Conservation (phyloP, 371 early-diverging fungal species). For the Capniomyces stellatus region DNA sequence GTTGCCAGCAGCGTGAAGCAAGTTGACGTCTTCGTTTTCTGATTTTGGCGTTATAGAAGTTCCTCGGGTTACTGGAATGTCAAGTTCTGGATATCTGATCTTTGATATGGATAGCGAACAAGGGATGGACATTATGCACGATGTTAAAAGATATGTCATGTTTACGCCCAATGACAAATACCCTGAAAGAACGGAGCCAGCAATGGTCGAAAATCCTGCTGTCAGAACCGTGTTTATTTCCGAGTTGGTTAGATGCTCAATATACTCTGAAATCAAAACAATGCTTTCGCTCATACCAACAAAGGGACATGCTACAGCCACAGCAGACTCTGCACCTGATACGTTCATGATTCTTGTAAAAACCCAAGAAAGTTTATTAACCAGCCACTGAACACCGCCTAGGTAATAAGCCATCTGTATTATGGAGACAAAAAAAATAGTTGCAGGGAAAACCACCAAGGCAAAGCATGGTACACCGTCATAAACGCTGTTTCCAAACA, state of each 20-base stretch:
- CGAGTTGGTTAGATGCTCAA: slow-evolving; percentile 64
- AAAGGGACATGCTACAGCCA: slow-evolving; percentile 69
- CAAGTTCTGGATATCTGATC: slow-evolving; percentile 68
- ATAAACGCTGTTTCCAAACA: slow-evolving; percentile 36
- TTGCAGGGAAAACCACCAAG: slow-evolving; percentile 57
- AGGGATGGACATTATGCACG: slow-evolving; percentile 86
- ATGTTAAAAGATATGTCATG: slow-evolving; percentile 47
- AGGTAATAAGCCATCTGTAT: slow-evolving; percentile 70
- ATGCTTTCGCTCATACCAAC: slow-evolving; percentile 73
- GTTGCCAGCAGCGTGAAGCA: slow-evolving; percentile 68
- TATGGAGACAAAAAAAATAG: slow-evolving; percentile 73
- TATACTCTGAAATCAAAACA: slow-evolving; percentile 59
- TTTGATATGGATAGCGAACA: slow-evolving; percentile 72
- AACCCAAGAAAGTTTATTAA: slow-evolving; percentile 43
- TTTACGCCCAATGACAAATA: slow-evolving; percentile 49
- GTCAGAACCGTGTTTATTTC: slow-evolving; percentile 80
- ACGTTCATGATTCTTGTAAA: slow-evolving; percentile 53
- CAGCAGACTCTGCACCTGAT: slow-evolving; percentile 75
- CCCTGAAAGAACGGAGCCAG: slow-evolving; percentile 72
- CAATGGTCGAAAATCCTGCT: slow-evolving; percentile 79
- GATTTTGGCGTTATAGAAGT: slow-evolving; percentile 33
- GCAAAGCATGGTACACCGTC: slow-evolving; percentile 36
- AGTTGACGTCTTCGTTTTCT: slow-evolving; percentile 46
- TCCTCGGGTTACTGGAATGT: slow-evolving; percentile 52
- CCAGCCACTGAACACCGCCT: slow-evolving; percentile 68